Evolutionary conservation across 805 yeast genomes (phyloP).

Genomic region (Kazachstania kunashirensis): DNA sequence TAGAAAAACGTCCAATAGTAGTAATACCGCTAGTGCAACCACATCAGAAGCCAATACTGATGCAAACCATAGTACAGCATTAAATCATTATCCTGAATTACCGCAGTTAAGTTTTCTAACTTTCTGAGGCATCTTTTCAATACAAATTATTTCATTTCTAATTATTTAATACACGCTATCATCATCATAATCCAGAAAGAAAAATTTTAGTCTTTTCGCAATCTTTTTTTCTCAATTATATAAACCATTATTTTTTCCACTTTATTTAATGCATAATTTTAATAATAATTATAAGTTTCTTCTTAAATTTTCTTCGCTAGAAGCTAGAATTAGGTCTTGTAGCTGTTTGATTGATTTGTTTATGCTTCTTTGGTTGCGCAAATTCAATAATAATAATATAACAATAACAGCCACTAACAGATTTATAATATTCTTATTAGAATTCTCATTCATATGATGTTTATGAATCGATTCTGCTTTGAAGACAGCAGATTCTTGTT

Average conservation of each 20-base stretch:
- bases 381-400: conserved; percentile 2
- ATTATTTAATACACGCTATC: background rate
- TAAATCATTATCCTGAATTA: conserved; percentile 20
- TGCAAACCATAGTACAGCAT: background rate
- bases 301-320: background rate
- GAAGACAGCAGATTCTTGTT: background rate
- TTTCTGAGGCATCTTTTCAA: conserved; percentile 4
- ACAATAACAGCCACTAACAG: background rate
- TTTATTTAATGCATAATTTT: conserved; percentile 2
- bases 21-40: background rate
- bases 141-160: background rate
- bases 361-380: conserved; percentile 1
- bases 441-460: no score
- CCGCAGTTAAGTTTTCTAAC: conserved; percentile 19
- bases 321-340: background rate
- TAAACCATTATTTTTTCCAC: background rate
- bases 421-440: background rate
- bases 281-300: background rate
- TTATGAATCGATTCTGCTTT: no score
- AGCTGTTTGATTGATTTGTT: conserved; percentile 2
- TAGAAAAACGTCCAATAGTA: background rate
- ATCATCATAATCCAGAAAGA: background rate
- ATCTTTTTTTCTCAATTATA: background rate
- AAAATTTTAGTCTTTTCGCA: background rate
- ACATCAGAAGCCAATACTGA: background rate